Evolutionary conservation across 306 rosid species (phyloP).

Genomic region (Biancaea sappan): DNA sequence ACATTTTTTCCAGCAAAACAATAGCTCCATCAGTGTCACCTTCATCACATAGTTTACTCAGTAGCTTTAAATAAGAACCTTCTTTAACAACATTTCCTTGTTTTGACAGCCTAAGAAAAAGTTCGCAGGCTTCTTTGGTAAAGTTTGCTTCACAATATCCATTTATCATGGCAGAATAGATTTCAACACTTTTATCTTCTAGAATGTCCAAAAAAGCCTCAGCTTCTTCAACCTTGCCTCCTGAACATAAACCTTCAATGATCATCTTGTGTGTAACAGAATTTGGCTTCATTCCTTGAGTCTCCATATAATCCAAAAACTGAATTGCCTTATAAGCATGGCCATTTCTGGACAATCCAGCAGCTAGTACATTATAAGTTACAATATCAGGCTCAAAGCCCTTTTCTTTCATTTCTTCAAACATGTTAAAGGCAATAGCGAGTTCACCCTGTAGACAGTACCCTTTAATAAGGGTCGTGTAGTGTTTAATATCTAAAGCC

Average conservation of each 20-base stretch:
- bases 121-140: slow-evolving; percentile 50
- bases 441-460: slow-evolving; percentile 52
- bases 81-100: slow-evolving; percentile 42
- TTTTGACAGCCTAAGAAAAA: slow-evolving; percentile 50
- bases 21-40: slow-evolving; percentile 44
- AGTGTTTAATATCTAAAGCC: slow-evolving; percentile 67
- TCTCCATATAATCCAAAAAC: slow-evolving; percentile 60
- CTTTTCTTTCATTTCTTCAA: slow-evolving; percentile 56
- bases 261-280: slow-evolving; percentile 57
- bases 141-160: slow-evolving; percentile 71
- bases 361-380: slow-evolving; percentile 68
- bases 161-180: slow-evolving; percentile 64
- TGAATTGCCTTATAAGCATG: slow-evolving; percentile 37
- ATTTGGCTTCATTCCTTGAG: slow-evolving; percentile 55
- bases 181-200: slow-evolving; percentile 57
- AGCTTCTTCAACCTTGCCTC: slow-evolving; percentile 68
- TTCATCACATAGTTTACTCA: slow-evolving; percentile 57
- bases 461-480: slow-evolving; percentile 78
- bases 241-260: slow-evolving; percentile 72
- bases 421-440: slow-evolving; percentile 42
- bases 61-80: slow-evolving; percentile 51
- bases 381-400: slow-evolving; percentile 74
- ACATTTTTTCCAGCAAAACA: slow-evolving; percentile 48
- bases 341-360: slow-evolving; percentile 64
- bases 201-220: slow-evolving; percentile 50